Percentiles rank a stretch among this genome's conserved stretches.
Evolutionary conservation across 164 flowering plant genomes (phyloP).

Genomic region (Stephania yunnanensis): DNA sequence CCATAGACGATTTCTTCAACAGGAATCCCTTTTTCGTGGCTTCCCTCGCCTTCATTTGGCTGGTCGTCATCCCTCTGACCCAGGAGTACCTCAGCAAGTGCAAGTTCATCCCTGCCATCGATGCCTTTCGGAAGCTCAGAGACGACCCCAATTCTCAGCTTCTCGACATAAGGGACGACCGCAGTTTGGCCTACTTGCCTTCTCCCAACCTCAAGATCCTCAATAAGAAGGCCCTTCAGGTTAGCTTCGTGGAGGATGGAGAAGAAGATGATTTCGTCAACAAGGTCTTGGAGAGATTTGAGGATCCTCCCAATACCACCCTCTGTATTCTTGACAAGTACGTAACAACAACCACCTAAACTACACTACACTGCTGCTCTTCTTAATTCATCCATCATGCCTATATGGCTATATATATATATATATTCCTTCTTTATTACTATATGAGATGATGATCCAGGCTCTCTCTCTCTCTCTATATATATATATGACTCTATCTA

Average conservation of each 20-base stretch:
- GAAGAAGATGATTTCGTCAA: slow-evolving; percentile 61
- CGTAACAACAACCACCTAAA: neutral
- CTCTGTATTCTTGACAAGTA: slow-evolving; percentile 75
- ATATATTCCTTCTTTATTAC: too few species aligned
- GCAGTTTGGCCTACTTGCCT: slow-evolving; percentile 37
- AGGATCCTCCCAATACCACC: slow-evolving; percentile 49
- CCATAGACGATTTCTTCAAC: slow-evolving; percentile 76
- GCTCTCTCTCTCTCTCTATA: too few species aligned
- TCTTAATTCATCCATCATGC: too few species aligned
- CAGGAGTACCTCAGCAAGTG: slow-evolving; percentile 56
- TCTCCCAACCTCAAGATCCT: slow-evolving; percentile 71
- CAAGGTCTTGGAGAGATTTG: slow-evolving; percentile 45
- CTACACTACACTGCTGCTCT: too few species aligned
- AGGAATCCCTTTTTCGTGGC: slow-evolving; percentile 80
- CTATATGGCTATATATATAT: too few species aligned
- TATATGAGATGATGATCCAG: too few species aligned
- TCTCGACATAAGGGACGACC: slow-evolving; percentile 64
- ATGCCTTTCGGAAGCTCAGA: slow-evolving; percentile 64
- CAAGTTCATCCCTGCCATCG: slow-evolving; percentile 57
- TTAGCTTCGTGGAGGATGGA: slow-evolving; percentile 55
- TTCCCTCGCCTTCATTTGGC: slow-evolving; percentile 71
- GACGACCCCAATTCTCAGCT: slow-evolving; percentile 58
- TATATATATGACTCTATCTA: slow-evolving; percentile 17
- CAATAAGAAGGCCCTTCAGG: slow-evolving; percentile 43
- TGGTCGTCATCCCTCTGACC: slow-evolving; percentile 62